Conservation (phyloP, 148 eudicot species). For the Rhododendron ferrugineum region DNA sequence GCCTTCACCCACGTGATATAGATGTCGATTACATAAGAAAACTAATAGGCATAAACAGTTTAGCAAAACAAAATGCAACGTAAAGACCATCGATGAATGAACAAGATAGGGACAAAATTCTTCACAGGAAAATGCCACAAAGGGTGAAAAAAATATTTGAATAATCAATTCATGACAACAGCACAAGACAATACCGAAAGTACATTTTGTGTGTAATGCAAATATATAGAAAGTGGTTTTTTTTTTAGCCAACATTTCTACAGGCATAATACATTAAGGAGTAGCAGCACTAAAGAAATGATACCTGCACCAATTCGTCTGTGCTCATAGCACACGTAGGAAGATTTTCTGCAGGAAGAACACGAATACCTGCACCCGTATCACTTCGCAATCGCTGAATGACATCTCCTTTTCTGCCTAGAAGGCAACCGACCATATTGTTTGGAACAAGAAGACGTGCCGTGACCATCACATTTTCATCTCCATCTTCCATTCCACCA, state of each 20-base stretch:
- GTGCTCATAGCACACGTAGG: conserved; percentile 64
- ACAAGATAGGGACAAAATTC: neutral
- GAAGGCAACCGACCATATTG: conserved; percentile 61
- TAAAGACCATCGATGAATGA: neutral
- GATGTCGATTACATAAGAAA: neutral
- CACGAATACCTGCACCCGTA: conserved; percentile 70
- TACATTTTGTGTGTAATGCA: neutral
- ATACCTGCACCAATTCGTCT: conserved; percentile 77
- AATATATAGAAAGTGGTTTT: neutral
- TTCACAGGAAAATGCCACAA: neutral
- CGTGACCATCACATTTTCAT: conserved; percentile 36
- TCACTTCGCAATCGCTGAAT: conserved; percentile 68
- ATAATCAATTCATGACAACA: neutral
- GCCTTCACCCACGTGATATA: neutral
- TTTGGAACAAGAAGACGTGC: conserved; percentile 77
- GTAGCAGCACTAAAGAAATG: conserved; percentile 3
- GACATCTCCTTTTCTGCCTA: conserved; percentile 79
- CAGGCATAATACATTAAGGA: neutral
- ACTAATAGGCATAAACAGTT: neutral
- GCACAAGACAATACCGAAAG: neutral
- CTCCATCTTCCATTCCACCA: conserved; percentile 34
- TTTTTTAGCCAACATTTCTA: conserved; percentile 5
- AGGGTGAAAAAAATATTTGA: neutral
- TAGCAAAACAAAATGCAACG: neutral
- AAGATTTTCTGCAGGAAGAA: conserved; percentile 65